phyloP scores from a whole-genome alignment of 2,329 filamentous ascomycete species.

The Calonectria hawksworthii region DNA sequence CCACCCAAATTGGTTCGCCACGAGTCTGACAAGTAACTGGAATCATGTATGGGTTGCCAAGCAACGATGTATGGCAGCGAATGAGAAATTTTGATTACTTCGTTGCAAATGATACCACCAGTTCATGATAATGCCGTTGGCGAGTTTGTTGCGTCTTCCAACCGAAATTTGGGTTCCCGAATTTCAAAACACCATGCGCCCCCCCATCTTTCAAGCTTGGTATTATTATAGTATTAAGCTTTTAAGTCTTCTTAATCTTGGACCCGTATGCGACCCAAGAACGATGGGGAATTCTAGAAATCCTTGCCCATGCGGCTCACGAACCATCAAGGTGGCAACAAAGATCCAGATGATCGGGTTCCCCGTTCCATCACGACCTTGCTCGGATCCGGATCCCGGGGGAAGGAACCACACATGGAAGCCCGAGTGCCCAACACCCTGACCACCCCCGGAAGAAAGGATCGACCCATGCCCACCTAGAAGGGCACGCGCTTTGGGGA shows the following conservation, averaged over 20 bases:
- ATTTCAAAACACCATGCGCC: neutral
- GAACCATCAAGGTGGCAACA: slow-evolving; percentile 2
- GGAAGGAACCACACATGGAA: neutral
- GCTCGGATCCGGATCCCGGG: slow-evolving; percentile 17
- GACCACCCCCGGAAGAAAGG: neutral
- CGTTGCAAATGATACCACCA: too few species aligned
- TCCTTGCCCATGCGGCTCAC: slow-evolving; percentile 4
- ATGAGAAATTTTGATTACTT: neutral
- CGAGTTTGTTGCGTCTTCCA: neutral
- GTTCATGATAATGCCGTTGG: neutral
- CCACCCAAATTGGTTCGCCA: neutral
- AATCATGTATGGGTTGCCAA: neutral
- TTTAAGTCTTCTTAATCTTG: neutral
- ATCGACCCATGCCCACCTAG: slow-evolving; percentile 1
- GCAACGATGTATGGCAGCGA: neutral
- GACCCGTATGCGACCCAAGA: neutral
- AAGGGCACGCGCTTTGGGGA: neutral
- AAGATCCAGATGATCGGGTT: slow-evolving; percentile 13
- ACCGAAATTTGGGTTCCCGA: neutral
- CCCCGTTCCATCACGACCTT: slow-evolving; percentile 14
- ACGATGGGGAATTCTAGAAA: neutral
- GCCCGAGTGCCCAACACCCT: slow-evolving; percentile 1
- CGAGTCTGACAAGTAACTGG: neutral
- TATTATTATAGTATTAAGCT: neutral
- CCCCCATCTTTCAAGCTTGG: neutral